Base-by-base conservation (phyloP, 345 rosid genomes). In the Melastoma malabathricum region DNA sequence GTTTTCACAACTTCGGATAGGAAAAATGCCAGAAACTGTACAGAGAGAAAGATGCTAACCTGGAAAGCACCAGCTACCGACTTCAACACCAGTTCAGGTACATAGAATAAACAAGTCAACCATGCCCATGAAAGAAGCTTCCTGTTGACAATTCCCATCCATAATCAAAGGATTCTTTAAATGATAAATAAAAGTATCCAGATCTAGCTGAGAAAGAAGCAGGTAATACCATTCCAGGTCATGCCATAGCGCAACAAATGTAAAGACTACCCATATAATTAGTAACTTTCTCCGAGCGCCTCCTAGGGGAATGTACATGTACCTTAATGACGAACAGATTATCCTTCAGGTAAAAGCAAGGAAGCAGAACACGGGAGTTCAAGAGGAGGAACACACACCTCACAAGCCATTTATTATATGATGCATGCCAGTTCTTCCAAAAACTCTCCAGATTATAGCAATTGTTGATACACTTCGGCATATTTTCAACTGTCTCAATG, bases 361-460 rank as follows among this genome's bases (percentile, higher is more conserved):
- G 31, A 27, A 27, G 52, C 67, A 48, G 29, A 45, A 18, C 22
- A 17, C 27, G 15, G 14, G 38, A 15, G 29, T 27, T 38, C 60
- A 61, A 53, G 46, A 45, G 51, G 51, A 56, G 44, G 46, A 43
- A 56, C 60, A 48, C 59, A 58, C 62, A 86, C 98, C 98, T 83
- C 66, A 90, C 95, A 64, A 90, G 85, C 98, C 98, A 90, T 77
- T 84, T 90, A 71, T 90, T 90, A 73, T 63, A 90, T 10, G 98
- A 86, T 9, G 98, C 98, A 60, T 90, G 98, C 98, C 98, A 90
- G 49, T 72, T 86, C 84, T 86, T 90, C 98, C 98, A 90, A 66
- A 90, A 90, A 27, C 72, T 67, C 79, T 90, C 96, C 67, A 90
- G 63, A 67, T 76, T 77, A 67, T 80, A 73, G 65, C 98, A 90